Base-by-base conservation (phyloP, 129 eudicot genomes). In the Apium graveolens region DNA sequence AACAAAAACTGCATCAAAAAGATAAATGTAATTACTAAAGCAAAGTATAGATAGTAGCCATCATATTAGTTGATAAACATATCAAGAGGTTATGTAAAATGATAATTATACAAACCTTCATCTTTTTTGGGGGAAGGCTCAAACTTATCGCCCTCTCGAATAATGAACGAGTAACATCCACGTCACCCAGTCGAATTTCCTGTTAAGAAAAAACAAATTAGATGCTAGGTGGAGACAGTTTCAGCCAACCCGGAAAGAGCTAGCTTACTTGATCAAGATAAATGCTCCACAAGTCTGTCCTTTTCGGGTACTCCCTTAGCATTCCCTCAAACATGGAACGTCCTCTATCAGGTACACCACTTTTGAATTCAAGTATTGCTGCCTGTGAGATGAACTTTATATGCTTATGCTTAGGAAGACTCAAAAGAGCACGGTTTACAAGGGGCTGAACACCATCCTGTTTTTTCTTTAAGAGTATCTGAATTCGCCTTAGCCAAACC, bases 221-320 rank as follows among this genome's bases (percentile, higher is more conserved):
- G 76, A 55, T 8, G 3, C 37, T 16, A n/a, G 42, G 14, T 55
- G 42, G 24, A 53, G 75, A 24, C 38, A 18, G 53, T n/a, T 74
- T 42, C 46, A 13, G 31, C 45, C 53, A 44, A 10, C 35, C 35
- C 34, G 4, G 11, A 74, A 73, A 43, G 39, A 27, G 39, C 42
- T 74, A 44, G 2, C 41, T 74, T 87, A 91, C 98, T 81, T 94
- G 98, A 80, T 94, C 98, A 7, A 94, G 85, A 74, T 94, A 94
- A 75, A 86, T 82, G 82, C 97, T 91, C 98, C 98, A 94, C 84
- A 89, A 84, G 63, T 94, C 98, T 17, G 90, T 91, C 78, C 97
- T 90, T 88, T 85, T 91, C 24, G 97, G 98, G 77, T 89, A 91
- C 82, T 94, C 97, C 65, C 90, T 87, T 71, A 94, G 91, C 90